phyloP scores from a whole-genome alignment of 768 basidiomycete genomes.

The Suillus discolor region DNA sequence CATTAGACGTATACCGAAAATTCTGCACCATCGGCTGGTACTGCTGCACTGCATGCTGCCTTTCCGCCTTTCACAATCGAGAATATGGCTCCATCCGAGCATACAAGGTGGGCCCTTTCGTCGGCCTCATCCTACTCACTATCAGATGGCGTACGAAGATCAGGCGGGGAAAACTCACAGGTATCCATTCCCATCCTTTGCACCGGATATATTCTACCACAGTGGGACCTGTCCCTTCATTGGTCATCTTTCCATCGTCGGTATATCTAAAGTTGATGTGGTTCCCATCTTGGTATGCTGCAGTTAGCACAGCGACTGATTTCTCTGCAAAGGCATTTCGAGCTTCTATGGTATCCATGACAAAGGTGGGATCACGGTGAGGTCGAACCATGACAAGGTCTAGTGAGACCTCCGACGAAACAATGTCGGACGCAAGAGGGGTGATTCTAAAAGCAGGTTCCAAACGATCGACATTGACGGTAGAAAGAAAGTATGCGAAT shows the following conservation, averaged over 20 bases:
- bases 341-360: conserved; percentile 42
- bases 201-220: conserved; percentile 82
- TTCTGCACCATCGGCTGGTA: conserved; percentile 35
- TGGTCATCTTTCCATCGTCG: conserved; percentile 41
- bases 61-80: conserved; percentile 62
- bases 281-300: conserved; percentile 77
- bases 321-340: conserved; percentile 56
- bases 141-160: not conserved
- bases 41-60: conserved; percentile 50
- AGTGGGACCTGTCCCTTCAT: conserved; percentile 46
- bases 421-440: conserved; percentile 55
- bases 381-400: conserved; percentile 83
- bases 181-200: conserved; percentile 85
- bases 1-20: conserved; percentile 54
- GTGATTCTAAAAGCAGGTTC: conserved; percentile 82
- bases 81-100: conserved; percentile 77
- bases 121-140: conserved; percentile 57
- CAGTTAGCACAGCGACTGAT: conserved; percentile 53
- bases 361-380: conserved; percentile 52
- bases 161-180: conserved; percentile 49
- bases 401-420: conserved; percentile 51
- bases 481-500: conserved; percentile 84
- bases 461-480: conserved; percentile 82
- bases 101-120: conserved; percentile 67
- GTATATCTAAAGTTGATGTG: conserved; percentile 68